Conservation (phyloP, 768 basidiomycete species). For the Termitomyces sp. region DNA sequence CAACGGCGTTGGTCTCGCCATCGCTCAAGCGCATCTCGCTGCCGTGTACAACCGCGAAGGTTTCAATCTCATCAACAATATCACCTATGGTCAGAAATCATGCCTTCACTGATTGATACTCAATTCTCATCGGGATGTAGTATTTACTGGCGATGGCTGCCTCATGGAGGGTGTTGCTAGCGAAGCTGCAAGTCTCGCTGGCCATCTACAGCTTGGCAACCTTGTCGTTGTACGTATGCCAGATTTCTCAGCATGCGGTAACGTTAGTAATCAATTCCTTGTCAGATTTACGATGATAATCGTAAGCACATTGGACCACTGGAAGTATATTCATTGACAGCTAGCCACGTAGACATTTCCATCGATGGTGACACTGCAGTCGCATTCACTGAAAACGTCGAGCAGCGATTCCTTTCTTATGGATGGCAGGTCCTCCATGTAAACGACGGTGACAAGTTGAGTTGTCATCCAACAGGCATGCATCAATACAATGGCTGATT, state of each 20-base stretch:
- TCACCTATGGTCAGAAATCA: slow-evolving; percentile 66
- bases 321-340: slow-evolving; percentile 1
- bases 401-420: slow-evolving; percentile 82
- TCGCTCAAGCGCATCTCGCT: slow-evolving; percentile 86
- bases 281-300: slow-evolving; percentile 91
- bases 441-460: slow-evolving; percentile 70
- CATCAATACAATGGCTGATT: background rate
- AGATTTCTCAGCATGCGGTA: background rate
- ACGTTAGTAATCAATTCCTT: slow-evolving; percentile 6
- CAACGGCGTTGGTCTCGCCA: slow-evolving; percentile 90
- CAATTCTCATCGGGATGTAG: slow-evolving; percentile 28
- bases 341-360: slow-evolving; percentile 65
- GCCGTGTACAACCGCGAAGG: slow-evolving; percentile 88
- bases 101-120: slow-evolving; percentile 1
- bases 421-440: slow-evolving; percentile 93
- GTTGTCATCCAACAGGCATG: slow-evolving; percentile 9
- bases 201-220: slow-evolving; percentile 91
- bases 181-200: slow-evolving; percentile 89
- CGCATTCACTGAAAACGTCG: slow-evolving; percentile 93
- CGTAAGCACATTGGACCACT: slow-evolving; percentile 44
- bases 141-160: slow-evolving; percentile 93
- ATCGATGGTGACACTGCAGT: slow-evolving; percentile 92
- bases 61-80: slow-evolving; percentile 79
- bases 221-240: slow-evolving; percentile 70
- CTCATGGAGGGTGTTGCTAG: slow-evolving; percentile 95